A percentile compares a stretch with the other conserved stretches of the same genome.
Conservation (phyloP, 495 filamentous ascomycete species). For the Oleoguttula mirabilis region DNA sequence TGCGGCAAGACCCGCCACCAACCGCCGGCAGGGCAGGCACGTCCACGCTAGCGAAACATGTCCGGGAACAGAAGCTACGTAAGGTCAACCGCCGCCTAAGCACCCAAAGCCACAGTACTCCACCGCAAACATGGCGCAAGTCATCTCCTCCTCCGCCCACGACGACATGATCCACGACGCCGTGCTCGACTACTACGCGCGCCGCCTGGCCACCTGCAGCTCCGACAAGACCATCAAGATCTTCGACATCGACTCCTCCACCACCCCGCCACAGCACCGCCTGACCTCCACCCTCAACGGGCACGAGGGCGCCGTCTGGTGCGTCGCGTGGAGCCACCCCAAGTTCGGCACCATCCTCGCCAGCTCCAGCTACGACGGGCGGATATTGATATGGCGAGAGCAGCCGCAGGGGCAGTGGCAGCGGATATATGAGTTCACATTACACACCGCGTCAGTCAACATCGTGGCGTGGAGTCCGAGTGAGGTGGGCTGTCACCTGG, state of each 20-base stretch:
- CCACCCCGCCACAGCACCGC: constrained; percentile 56
- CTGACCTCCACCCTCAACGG: constrained; percentile 42
- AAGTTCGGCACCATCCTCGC: constrained; percentile 98
- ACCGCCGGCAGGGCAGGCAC: neutral
- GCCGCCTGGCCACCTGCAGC: constrained; percentile 90
- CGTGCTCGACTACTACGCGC: constrained; percentile 94
- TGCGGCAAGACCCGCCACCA: too few relatives aligned
- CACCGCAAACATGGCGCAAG: constrained; percentile 48
- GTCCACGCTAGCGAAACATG: too few relatives aligned
- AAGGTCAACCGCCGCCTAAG: too few relatives aligned
- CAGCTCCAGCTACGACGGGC: constrained; percentile 87
- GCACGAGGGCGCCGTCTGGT: constrained; percentile 24
- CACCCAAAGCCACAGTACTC: neutral
- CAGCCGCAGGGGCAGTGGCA: constrained; percentile 42
- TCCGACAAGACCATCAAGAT: constrained; percentile 99
- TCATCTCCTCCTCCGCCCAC: constrained; percentile 82
- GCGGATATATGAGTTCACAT: constrained; percentile 76
- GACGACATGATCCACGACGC: constrained; percentile 99
- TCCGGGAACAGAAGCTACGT: too few relatives aligned
- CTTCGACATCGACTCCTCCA: constrained; percentile 73
- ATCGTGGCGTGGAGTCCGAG: constrained; percentile 95
- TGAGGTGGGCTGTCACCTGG: constrained; percentile 86
- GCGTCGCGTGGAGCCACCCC: constrained; percentile 59
- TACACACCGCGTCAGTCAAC: constrained; percentile 91
- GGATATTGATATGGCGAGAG: constrained; percentile 97